Conservation (phyloP, 176 grass and related monocot species). For the Hordeum marinum region DNA sequence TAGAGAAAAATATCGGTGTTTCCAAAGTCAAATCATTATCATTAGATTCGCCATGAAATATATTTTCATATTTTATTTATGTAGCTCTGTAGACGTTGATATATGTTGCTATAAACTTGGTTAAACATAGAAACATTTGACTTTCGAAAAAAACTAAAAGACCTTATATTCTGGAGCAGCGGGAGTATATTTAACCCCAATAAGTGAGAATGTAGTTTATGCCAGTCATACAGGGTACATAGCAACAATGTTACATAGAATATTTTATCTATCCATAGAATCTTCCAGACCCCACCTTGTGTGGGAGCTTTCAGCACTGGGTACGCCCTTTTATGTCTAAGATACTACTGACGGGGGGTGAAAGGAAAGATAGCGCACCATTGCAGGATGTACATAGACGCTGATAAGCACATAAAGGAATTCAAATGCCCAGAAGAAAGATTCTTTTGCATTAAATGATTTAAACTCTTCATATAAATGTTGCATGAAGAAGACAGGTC, state of each 20-base stretch:
- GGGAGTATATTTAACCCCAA: neutral
- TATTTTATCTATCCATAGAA: slow-evolving; percentile 4
- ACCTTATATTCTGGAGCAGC: no score
- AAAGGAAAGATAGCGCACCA: neutral
- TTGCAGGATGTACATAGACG: neutral
- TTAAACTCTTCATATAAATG: neutral
- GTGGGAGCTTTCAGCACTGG: no score
- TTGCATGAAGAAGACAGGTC: neutral
- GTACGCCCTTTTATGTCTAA: no score
- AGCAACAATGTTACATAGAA: neutral
- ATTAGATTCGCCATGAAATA: no score
- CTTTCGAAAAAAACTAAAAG: no score
- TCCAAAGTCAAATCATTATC: no score
- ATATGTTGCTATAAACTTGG: no score
- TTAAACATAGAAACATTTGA: no score
- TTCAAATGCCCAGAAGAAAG: neutral
- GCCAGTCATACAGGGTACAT: neutral
- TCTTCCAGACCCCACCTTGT: no score
- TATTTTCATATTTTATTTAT: no score
- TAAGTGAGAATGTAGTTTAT: neutral
- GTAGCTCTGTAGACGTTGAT: no score
- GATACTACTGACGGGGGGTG: neutral
- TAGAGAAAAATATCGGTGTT: no score
- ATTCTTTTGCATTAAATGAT: neutral
- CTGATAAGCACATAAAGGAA: neutral